A percentile compares a stretch with the other conserved stretches of the same genome.
Conservation (phyloP, 768 basidiomycete genomes). For the Lactifluus volemus region DNA sequence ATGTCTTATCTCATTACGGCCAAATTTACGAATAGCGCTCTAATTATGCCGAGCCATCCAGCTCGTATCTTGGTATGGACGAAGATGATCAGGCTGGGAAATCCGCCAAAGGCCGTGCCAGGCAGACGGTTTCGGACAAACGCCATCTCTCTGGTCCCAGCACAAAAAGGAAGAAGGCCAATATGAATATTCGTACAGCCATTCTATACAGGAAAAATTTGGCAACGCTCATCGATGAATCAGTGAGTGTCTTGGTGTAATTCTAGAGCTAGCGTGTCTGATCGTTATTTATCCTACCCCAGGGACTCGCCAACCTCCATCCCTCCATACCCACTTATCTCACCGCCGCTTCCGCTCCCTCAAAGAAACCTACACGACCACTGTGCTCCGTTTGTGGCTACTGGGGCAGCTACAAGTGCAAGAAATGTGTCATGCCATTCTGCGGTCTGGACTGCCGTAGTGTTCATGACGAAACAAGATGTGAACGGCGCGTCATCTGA, state of each 20-base stretch:
- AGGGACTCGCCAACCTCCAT: constrained; percentile 54
- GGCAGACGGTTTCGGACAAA: constrained; percentile 76
- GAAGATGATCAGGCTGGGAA: constrained; percentile 39
- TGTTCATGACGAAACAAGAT: constrained; percentile 72
- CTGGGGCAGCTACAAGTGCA: constrained; percentile 73
- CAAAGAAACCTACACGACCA: constrained; percentile 56
- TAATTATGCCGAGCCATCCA: constrained; percentile 59
- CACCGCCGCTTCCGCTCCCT: constrained; percentile 52
- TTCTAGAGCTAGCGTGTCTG: neutral
- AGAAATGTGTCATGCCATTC: constrained; percentile 65
- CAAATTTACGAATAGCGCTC: constrained; percentile 44
- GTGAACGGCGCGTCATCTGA: constrained; percentile 62
- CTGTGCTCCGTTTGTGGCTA: constrained; percentile 86
- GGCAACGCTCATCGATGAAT: constrained; percentile 64
- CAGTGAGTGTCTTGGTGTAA: constrained; percentile 39
- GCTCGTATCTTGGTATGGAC: constrained; percentile 31
- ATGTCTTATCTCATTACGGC: constrained; percentile 7
- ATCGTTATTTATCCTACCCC: neutral
- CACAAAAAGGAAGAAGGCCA: constrained; percentile 67
- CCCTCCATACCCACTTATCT: constrained; percentile 57
- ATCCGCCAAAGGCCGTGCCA: constrained; percentile 57
- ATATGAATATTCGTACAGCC: constrained; percentile 71
- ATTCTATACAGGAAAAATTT: constrained; percentile 79
- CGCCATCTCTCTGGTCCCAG: constrained; percentile 44
- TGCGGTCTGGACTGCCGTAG: constrained; percentile 66